Base-by-base conservation (phyloP, 805 yeast species). In the Kurtzmaniella cleridarum region DNA sequence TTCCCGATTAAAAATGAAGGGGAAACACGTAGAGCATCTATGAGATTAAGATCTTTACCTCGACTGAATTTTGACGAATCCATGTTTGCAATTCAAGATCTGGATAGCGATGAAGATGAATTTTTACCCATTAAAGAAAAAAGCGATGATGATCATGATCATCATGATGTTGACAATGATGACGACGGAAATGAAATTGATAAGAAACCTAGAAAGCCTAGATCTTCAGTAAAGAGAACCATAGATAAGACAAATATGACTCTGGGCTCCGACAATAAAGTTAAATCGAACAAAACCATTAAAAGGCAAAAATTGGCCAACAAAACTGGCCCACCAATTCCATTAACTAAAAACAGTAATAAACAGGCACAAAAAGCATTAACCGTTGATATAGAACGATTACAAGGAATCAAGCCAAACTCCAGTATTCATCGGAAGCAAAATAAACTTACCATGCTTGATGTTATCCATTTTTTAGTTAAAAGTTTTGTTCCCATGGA, bases 401-500 rank as follows among this genome's bases (percentile, higher is more conserved):
- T 65, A 29, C 26, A 20, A n/a, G 23, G 17, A 4, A 18, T 31
- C 3, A 18, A 26, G 6, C 4, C 23, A 13, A 11, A 18, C 12
- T 5, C 7, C 13, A 23, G 18, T 8, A 33, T 14, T 3, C 8
- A 54, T 9, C 60, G 53, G 34, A 55, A 52, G 31, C 40, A 67
- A 18, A 43, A 48, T 31, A 54, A 53, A 28, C 32, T 66, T 35
- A 60, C 57, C 39, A 62, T 69, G 1, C 36, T 67, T 3, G 73
- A 68, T 43, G 71, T 66, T 13, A 44, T 68, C 12, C 57, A 52
- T 35, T 64, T 60, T 36, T 49, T 63, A 24, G 57, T 66, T 8
- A 47, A 48, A 14, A 48, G 53, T 16, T 62, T 57, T 38, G 48
- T 50, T n/a, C 64, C 68, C 3, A 45, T 43, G 3, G 27, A 15